phyloP scores from a whole-genome alignment of 352 stramenopile species.

The Phytopythium ostracodes region DNA sequence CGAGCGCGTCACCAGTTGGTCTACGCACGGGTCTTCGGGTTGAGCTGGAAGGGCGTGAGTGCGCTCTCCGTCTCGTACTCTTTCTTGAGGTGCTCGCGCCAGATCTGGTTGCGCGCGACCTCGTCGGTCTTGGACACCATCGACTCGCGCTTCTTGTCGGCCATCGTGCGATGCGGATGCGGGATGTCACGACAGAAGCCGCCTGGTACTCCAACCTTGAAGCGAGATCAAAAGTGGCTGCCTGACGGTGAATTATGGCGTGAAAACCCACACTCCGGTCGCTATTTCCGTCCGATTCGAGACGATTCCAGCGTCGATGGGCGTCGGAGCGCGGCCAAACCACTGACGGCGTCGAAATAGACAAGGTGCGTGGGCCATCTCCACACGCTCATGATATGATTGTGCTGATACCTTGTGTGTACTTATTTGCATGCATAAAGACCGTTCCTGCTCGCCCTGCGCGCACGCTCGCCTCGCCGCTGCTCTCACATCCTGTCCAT shows the following conservation, averaged over 20 bases:
- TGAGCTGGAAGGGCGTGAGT: slow-evolving; percentile 79
- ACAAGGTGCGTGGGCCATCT: background rate
- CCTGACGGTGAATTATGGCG: background rate
- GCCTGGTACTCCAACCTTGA: background rate
- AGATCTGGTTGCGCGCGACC: slow-evolving; percentile 85
- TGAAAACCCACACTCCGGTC: background rate
- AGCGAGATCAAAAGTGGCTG: background rate
- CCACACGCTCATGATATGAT: background rate
- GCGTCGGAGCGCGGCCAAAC: background rate
- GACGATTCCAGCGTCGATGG: background rate
- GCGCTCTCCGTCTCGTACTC: slow-evolving; percentile 75
- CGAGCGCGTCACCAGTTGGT: too few species aligned
- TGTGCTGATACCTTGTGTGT: slow-evolving; percentile 8
- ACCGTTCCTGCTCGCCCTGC: background rate
- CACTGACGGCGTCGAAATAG: slow-evolving; percentile 3
- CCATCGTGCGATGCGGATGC: slow-evolving; percentile 23
- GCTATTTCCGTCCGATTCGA: background rate
- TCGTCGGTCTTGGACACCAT: slow-evolving; percentile 82
- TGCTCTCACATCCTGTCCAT: slow-evolving; percentile 71
- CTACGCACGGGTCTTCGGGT: slow-evolving; percentile 68
- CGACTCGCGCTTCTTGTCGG: slow-evolving; percentile 75
- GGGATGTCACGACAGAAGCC: background rate
- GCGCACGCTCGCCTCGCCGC: background rate
- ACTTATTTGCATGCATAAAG: slow-evolving; percentile 26
- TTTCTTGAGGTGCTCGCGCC: slow-evolving; percentile 83